Evolutionary conservation across 1,284 basidiomycete genomes (phyloP), one percentile per base, ranked within the genome.

Genomic region (Tranzscheliella williamsii): DNA sequence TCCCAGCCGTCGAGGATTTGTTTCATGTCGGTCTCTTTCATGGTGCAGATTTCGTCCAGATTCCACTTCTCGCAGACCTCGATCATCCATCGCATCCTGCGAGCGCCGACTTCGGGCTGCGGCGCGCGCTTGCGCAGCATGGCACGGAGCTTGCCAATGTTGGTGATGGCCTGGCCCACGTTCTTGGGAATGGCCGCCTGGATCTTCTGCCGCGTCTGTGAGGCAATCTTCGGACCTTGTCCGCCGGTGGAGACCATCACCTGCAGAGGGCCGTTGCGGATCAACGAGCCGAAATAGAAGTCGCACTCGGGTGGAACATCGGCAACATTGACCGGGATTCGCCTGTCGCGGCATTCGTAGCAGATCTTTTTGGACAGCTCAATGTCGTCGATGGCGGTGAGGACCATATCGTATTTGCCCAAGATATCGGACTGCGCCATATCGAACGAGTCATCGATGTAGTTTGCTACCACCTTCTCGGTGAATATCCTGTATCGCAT

Each of bases 171-270:
- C 37, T 83, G 83, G 24, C 90, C 93, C 16, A 89, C 85, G 40
- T 85, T 80, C 8, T 83, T 82, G 3, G 90, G 88, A 33, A 98
- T 79, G 15, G 83, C 81, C 3, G 80, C 80, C 73, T 89, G 85
- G 62, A 98, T 83, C 64, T 81, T 83, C 61, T 83, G 82, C 52
- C 88, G 84, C 36, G 97, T 85, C 67, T 94, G 82, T 52, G 87
- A 88, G 5, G 94, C 91, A 61, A 97, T 83, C 76, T 90, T 88
- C 7, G 95, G 95, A 4, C 91, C 91, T 67, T 89, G 87, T 21
- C 95, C 95, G 47, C 90, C 91, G 2, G 95, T 98, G 8, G 91
- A 94, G 33, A 98, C 87, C 88, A 97, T 88, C 66, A 96, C 86
- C 80, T 96, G 92, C 29, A 98, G 80, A 0, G 93, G 91, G 0